Evolutionary conservation across 305 asterid genomes (phyloP).

Genomic region (Fraxinus platypoda): DNA sequence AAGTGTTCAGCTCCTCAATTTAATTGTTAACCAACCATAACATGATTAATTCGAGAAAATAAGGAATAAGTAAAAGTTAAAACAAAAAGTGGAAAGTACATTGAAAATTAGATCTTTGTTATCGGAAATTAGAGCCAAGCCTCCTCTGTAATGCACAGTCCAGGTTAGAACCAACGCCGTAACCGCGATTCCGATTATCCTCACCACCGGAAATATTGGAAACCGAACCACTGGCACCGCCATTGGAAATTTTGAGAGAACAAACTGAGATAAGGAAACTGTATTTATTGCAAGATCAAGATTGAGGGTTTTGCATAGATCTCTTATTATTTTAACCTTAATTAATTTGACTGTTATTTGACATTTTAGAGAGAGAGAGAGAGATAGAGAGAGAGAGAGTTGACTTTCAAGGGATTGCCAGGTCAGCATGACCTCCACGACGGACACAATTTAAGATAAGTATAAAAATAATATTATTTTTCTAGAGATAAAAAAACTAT

Average conservation of each 20-base stretch:
- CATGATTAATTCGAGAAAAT: not conserved
- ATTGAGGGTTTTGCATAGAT: slow-evolving; percentile 15
- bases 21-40: not conserved
- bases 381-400: not conserved
- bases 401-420: not conserved
- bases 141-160: slow-evolving; percentile 80
- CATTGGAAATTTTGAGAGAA: slow-evolving; percentile 28
- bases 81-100: slow-evolving; percentile 29
- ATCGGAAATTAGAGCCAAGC: slow-evolving; percentile 75
- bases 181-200: slow-evolving; percentile 56
- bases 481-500: too few relatives aligned
- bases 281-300: not conserved
- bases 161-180: slow-evolving; percentile 55
- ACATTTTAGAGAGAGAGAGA: too few relatives aligned
- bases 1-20: not conserved
- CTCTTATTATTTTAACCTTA: not conserved
- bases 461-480: not conserved
- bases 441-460: not conserved
- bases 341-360: not conserved
- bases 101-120: slow-evolving; percentile 70
- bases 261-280: not conserved
- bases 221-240: slow-evolving; percentile 64
- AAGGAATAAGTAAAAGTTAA: not conserved
- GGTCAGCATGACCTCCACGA: not conserved
- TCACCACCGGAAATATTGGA: slow-evolving; percentile 57